Base-by-base conservation (phyloP, 2,329 filamentous ascomycete species). In the Diaporthe capsici region DNA sequence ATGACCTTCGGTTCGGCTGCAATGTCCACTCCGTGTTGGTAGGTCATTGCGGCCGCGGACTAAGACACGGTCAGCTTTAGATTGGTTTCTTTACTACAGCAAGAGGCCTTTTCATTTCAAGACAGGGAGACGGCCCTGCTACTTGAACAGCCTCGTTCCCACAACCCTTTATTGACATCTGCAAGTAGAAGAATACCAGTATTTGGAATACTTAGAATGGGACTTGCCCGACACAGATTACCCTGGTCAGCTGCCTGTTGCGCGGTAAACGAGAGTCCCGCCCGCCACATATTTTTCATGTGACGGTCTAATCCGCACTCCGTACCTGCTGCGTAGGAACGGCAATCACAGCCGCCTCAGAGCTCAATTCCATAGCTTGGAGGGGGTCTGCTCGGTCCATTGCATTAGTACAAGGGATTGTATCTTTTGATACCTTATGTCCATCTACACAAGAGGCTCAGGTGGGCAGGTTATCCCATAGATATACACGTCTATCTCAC, bases 121-220 rank as follows among this genome's bases (percentile, higher is more conserved):
- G 49, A 53, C 22, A 8, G 49, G 1, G 12, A 53, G 47, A 51
- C 37, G 22, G 3, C n/a, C 4, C 22, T 15, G 3, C n/a, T 53
- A 0, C 22, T 53, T 25, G 22, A 13, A 15, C 15, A 13, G 49
- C 2, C 4, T 51, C 22, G 1, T 10, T 51, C 49, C 22, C 8
- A 13, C 4, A 13, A 5, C 22, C n/a, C 9, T 25, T 4, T 53
- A n/a, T 13, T 10, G n/a, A 6, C 15, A 25, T 53, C n/a, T 1
- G 4, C 49, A 5, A 15, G 22, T 13, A 25, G 0, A 15, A 53
- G n/a, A 53, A 53, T 7, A 13, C n/a, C 9, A 9, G 22, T 10
- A 13, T 10, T 28, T 53, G 49, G 0, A 25, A 25, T 4, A 0
- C 0, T 28, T 15, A 53, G 1, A 13, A 7, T 13, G 8, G 6